Evolutionary conservation across 129 eudicot species (phyloP), one percentile per base, ranked within the genome.

Genomic region (Heracleum sosnowskyi): DNA sequence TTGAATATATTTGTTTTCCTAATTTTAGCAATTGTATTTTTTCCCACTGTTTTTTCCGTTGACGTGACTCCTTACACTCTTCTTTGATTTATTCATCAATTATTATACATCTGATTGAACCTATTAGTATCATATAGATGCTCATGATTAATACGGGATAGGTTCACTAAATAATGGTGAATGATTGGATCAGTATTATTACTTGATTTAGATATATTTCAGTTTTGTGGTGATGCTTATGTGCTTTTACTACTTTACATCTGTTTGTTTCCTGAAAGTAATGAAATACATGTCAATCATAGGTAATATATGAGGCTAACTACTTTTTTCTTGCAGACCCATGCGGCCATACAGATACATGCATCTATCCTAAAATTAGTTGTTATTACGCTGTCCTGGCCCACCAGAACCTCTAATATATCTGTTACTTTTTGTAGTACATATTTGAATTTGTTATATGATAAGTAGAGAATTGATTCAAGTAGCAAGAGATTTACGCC

Each of bases 221-320:
- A 63, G 80, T 64, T 45, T 77, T n/a, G n/a, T 39, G 51, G 24
- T 77, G 74, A 63, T 40, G 73, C n/a, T 28, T 44, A 28, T 42
- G 62, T 26, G 53, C 57, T 63, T n/a, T 73, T 36, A 28, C 42
- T 42, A 73, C 60, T 73, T 73, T 34, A 69, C 40, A 69, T 36
- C 42, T 69, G 74, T 33, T 36, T 69, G 10, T 31, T 73, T 63
- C 41, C 31, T 63, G 47, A 16, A 46, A 40, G 40, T 31, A 40
- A 20, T 16, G 44, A 77, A 77, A 26, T 70, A 40, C 28, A 31
- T 35, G 79, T 7, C 79, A 35, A 60, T 42, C 73, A 41, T 63
- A 28, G 66, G 80, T 22, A 26, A 36, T 9, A 22, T 42, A 64
- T 62, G 80, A 41, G 5, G 45, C 17, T 28, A 40, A 40, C 29